Base-by-base conservation (phyloP, 257 asterid species). In the Verbascum thapsus region DNA sequence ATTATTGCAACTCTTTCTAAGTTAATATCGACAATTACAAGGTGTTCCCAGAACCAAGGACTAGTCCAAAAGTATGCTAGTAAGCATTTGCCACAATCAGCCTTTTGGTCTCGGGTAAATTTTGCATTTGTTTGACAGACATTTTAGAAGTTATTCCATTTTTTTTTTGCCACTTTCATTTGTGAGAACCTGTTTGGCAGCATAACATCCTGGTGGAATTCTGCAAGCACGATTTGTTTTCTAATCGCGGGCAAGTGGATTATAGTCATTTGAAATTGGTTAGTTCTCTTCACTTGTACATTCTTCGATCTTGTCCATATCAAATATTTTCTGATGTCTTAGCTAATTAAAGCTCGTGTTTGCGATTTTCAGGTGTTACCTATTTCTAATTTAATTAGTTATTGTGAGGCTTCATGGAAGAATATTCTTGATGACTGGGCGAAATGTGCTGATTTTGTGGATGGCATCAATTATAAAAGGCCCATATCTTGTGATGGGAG, bases 21-120 rank as follows among this genome's bases (percentile, higher is more conserved):
- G 71, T 83, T 81, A 78, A 83, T 77, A 55, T 74, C 53, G 39
- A 50, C 72, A 61, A 68, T 72, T 77, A 59, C 79, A 79, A 82
- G 95, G 94, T 85, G 80, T 74, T 82, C 67, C 72, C 95, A 94
- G 99, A 80, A 61, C 78, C 84, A 79, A 75, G 99, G 99, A 60
- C 76, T 85, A 72, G 97, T 83, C 67, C 94, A 87, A 61, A 77
- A 60, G 68, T 94, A 72, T 80, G 82, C 91, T 61, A 68, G 74
- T 51, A 76, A 69, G 8, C 71, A 70, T 72, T 72, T 94, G 76
- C 81, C 87, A 6, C 57, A 8, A 59, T 81, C 95, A 68, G 84
- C 72, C 57, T 84, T 76, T 62, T 75, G 38, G 49, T 6, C 39
- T 63, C 86, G 79, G 87, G 96, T 87, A 87, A 75, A 51, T 45